Evolutionary conservation across 1,139 yeast genomes (phyloP).

Genomic region (Candida smagusa): DNA sequence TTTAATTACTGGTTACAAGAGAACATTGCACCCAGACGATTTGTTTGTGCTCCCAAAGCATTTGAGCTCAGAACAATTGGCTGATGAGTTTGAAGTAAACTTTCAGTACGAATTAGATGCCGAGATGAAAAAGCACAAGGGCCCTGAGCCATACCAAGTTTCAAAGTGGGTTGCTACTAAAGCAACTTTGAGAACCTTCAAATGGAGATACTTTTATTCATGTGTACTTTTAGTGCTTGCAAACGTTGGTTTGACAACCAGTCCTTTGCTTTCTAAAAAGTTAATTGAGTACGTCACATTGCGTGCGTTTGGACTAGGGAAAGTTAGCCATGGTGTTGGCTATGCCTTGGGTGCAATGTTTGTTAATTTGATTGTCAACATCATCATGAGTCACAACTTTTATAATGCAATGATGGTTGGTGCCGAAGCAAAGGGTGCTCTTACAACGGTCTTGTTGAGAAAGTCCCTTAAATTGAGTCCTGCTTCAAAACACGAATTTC

Average conservation of each 20-base stretch:
- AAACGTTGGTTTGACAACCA: slow-evolving; percentile 16
- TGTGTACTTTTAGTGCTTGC: slow-evolving; percentile 17
- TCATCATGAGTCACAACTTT: slow-evolving; percentile 59
- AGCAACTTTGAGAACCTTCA: slow-evolving; percentile 28
- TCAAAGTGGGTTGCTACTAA: slow-evolving; percentile 14
- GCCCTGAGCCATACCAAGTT: slow-evolving; percentile 9
- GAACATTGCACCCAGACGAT: slow-evolving; percentile 48
- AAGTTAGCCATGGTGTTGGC: slow-evolving; percentile 31
- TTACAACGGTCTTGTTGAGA: slow-evolving; percentile 30
- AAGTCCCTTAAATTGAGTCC: slow-evolving; percentile 30
- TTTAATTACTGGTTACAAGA: slow-evolving; percentile 45
- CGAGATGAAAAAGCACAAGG: slow-evolving; percentile 20
- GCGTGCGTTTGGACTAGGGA: slow-evolving; percentile 19
- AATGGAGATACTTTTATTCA: slow-evolving; percentile 21
- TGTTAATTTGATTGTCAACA: slow-evolving; percentile 30
- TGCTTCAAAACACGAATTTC: slow-evolving; percentile 24
- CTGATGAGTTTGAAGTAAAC: slow-evolving; percentile 24
- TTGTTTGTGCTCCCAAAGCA: slow-evolving; percentile 34
- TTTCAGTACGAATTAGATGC: slow-evolving; percentile 20
- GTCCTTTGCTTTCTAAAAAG: slow-evolving; percentile 35
- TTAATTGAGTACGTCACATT: slow-evolving; percentile 40
- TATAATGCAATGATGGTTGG: slow-evolving; percentile 51
- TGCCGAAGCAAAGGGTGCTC: slow-evolving; percentile 30
- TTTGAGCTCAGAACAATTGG: slow-evolving; percentile 32
- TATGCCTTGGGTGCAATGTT: slow-evolving; percentile 23